Evolutionary conservation across 164 flowering plant genomes (phyloP).

Genomic region (Euptelea pleiosperma): DNA sequence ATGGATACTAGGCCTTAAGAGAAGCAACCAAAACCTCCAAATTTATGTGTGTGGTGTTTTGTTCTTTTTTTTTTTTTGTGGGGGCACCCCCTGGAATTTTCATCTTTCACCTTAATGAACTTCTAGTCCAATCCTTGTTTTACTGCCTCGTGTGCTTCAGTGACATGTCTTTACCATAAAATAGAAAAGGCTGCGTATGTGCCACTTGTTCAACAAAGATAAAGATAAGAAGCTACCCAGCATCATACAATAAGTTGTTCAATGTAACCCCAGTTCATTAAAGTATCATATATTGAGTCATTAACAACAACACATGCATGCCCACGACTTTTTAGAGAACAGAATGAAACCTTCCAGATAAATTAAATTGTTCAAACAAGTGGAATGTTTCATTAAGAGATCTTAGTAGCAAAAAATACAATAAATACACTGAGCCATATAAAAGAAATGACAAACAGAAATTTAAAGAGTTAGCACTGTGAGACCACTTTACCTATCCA

Average conservation of each 20-base stretch:
- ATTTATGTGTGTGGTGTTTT: too few relatives aligned
- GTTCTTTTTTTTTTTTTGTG: too few relatives aligned
- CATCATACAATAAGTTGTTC: background rate
- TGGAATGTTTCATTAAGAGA: background rate
- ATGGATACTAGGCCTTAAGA: too few relatives aligned
- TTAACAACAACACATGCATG: background rate
- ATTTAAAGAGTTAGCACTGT: conserved; percentile 3
- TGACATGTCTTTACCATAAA: background rate
- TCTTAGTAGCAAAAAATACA: background rate
- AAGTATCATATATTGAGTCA: background rate
- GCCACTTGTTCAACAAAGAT: background rate
- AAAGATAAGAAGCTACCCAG: background rate
- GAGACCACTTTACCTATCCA: conserved; percentile 73
- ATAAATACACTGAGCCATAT: background rate
- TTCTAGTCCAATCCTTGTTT: background rate
- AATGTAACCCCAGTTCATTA: too few relatives aligned
- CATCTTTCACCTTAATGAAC: background rate
- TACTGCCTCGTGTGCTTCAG: background rate
- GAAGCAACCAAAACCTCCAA: background rate
- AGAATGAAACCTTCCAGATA: background rate
- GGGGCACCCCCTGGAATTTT: too few relatives aligned
- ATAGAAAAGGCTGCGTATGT: background rate
- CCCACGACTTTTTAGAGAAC: background rate
- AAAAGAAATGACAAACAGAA: background rate
- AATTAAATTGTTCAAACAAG: background rate